Conservation (phyloP, 1,284 basidiomycete species). For the Apiotrichum akiyoshidainum region DNA sequence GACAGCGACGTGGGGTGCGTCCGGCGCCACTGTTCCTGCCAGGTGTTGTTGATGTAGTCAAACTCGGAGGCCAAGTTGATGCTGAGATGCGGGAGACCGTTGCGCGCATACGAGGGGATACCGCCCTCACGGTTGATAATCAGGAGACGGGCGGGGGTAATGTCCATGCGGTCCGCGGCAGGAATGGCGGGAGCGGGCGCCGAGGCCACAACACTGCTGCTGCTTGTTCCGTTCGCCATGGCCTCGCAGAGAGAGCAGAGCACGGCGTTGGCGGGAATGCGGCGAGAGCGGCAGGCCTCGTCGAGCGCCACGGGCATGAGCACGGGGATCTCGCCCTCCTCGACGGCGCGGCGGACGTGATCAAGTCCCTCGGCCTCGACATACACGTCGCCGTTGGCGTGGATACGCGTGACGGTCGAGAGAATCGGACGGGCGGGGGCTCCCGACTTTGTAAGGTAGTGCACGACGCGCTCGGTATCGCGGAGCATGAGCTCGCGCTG, state of each 20-base stretch:
- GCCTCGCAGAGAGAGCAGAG: conserved; percentile 82
- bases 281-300: conserved; percentile 78
- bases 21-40: conserved; percentile 70
- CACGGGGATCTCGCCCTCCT: conserved; percentile 91
- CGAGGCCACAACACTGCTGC: neutral
- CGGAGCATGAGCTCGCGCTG: conserved; percentile 70
- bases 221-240: conserved; percentile 58
- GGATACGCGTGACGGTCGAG: conserved; percentile 74
- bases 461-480: conserved; percentile 78
- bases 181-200: neutral
- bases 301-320: conserved; percentile 92
- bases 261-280: conserved; percentile 86
- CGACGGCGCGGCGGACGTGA: conserved; percentile 80
- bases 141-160: conserved; percentile 90
- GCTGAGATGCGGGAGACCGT: conserved; percentile 89
- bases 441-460: conserved; percentile 76
- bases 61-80: conserved; percentile 92
- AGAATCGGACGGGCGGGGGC: conserved; percentile 82
- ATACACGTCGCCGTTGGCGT: conserved; percentile 37
- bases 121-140: conserved; percentile 97
- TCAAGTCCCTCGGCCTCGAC: conserved; percentile 67
- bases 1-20: conserved; percentile 81
- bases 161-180: conserved; percentile 53
- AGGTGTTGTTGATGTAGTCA: conserved; percentile 80
- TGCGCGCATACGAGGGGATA: conserved; percentile 93